Evolutionary conservation across 23 red algal species (phyloP).

Genomic region (Gracilaria domingensis): DNA sequence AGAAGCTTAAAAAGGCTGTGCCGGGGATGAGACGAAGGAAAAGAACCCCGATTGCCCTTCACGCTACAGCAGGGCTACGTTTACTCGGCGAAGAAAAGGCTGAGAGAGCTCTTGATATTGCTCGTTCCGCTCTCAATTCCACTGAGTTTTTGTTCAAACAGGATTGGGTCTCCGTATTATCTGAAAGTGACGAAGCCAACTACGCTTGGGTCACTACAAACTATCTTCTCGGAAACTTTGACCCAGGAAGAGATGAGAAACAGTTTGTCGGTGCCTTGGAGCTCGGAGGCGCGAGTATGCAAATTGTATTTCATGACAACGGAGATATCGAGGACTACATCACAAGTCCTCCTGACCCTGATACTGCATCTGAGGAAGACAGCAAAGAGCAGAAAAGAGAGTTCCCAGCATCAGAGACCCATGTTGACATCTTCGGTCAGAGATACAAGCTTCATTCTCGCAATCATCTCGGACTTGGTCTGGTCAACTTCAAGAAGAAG

Average conservation of each 20-base stretch:
- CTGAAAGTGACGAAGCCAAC: constrained; percentile 72
- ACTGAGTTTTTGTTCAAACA: constrained; percentile 68
- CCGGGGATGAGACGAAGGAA: constrained; percentile 62
- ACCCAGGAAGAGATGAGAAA: constrained; percentile 4
- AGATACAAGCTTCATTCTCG: constrained; percentile 58
- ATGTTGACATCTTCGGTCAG: constrained; percentile 36
- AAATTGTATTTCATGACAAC: constrained; percentile 65
- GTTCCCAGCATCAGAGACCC: constrained; percentile 16
- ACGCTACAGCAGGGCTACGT: constrained; percentile 85
- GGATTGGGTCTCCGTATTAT: constrained; percentile 69
- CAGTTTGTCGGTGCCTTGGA: constrained; percentile 67
- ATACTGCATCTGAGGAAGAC: neutral
- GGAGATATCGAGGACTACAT: constrained; percentile 39
- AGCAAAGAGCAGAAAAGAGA: neutral
- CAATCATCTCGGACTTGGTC: constrained; percentile 70
- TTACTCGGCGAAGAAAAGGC: constrained; percentile 69
- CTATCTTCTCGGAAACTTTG: constrained; percentile 62
- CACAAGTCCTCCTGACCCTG: constrained; percentile 33
- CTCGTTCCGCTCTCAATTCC: constrained; percentile 36
- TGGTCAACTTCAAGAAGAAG: constrained; percentile 70
- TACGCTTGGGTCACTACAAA: constrained; percentile 87
- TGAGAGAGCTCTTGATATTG: constrained; percentile 59
- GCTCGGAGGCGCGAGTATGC: constrained; percentile 76
- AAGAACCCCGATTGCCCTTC: constrained; percentile 79
- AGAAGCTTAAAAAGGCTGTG: constrained; percentile 58